Evolutionary conservation across 768 basidiomycete species (phyloP), one percentile per base, ranked within the genome.

Genomic region (Agaricus subrufescens): DNA sequence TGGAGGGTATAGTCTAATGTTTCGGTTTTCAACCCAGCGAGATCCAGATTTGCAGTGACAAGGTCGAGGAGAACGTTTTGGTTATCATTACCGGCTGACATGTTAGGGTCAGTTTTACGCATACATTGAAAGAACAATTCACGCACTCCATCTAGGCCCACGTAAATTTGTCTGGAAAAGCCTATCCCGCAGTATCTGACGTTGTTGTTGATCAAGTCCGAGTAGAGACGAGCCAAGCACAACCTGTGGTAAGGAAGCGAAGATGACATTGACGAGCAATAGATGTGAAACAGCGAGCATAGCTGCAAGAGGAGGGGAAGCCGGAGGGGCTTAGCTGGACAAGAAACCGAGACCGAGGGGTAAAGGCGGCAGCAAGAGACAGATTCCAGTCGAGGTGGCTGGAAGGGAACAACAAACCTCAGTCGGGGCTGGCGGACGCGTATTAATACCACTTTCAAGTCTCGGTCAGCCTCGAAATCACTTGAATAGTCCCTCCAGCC

Each of bases 141-240:
- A 54, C 66, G 29, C 29, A 68, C 68, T 69, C 68, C 68, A 69
- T 58, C 68, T 54, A 4, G 68, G 68, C 3, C 68, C 68, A 25
- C 68, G 65, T 46, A 69, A 46, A 57, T 67, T 68, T 27, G 67
- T 69, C 54, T 69, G 68, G 56, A 60, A 69, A 8, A 69, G 61
- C 25, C 68, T 61, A 52, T 69, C 68, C 27, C 58, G 58, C 26
- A 68, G 60, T 25, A 61, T 55, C 48, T 68, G 67, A 49, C 64
- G 56, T 27, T 64, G 60, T 15, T 48, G 50, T 54, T 67, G 64
- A 30, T 27, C 55, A 5, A 59, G 43, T 38, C 53, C 48, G 49
- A 54, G 55, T 39, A 26, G n/a, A n/a, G 44, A 29, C 46, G 25
- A 39, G 29, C 23, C 42, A 7, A 34, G 15, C 15, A 31, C 19